Evolutionary conservation across 2,329 filamentous ascomycete genomes (phyloP).

Genomic region (Chaetomium globosum): DNA sequence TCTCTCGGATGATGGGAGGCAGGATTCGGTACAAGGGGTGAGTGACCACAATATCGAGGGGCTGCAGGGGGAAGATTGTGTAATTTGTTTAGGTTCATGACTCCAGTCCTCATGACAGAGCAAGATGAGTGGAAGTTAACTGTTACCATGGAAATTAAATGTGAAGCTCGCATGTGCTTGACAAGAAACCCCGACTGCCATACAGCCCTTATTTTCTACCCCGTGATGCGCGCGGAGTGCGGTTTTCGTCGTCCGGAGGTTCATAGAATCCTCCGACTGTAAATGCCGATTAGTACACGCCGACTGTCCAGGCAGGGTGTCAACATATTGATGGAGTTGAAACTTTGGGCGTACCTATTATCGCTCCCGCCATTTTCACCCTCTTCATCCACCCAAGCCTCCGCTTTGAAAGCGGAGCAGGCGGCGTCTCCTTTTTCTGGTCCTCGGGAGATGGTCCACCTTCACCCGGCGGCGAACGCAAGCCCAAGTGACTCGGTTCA

Average conservation of each 20-base stretch:
- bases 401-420: not conserved
- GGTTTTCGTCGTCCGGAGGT: not conserved
- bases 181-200: not conserved
- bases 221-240: too few relatives aligned
- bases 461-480: not conserved
- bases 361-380: not conserved
- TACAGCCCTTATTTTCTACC: not conserved
- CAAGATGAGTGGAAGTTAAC: not conserved
- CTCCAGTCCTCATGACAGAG: not conserved
- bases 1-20: not conserved
- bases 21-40: not conserved
- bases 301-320: not conserved
- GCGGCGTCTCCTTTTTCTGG: too few relatives aligned
- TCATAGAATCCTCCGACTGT: not conserved
- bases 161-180: not conserved
- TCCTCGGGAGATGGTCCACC: not conserved
- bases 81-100: not conserved
- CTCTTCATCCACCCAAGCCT: not conserved
- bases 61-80: not conserved
- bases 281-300: not conserved
- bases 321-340: not conserved
- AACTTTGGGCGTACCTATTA: not conserved
- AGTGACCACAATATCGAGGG: not conserved
- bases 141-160: not conserved
- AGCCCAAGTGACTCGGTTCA: not conserved